A percentile compares a stretch with the other conserved stretches of the same genome.
phyloP scores from a whole-genome alignment of 768 basidiomycete species.

The Mycena pura region DNA sequence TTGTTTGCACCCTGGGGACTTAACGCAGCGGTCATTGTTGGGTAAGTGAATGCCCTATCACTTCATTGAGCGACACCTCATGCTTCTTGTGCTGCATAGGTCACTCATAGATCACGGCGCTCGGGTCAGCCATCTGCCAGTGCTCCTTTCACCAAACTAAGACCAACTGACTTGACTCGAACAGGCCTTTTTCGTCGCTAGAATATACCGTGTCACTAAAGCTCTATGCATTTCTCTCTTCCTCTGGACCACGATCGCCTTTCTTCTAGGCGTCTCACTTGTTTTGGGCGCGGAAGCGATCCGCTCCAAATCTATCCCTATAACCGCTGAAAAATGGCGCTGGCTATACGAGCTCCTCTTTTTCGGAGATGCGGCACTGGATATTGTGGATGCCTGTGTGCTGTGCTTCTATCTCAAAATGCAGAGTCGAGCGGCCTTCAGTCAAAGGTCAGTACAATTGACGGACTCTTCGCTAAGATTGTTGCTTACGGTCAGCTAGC shows the following conservation, averaged over 20 bases:
- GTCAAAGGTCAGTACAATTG: constrained; percentile 13
- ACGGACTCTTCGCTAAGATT: neutral
- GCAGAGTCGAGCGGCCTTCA: constrained; percentile 4
- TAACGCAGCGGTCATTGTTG: neutral
- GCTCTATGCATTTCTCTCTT: constrained; percentile 5
- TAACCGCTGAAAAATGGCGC: neutral
- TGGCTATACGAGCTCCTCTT: constrained; percentile 3
- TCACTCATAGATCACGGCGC: constrained; percentile 15
- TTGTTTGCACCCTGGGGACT: constrained; percentile 8
- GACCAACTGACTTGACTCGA: neutral
- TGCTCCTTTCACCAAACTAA: neutral
- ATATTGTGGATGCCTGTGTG: neutral
- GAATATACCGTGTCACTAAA: constrained; percentile 3
- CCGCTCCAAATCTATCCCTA: neutral
- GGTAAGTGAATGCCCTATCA: neutral
- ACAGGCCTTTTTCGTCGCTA: constrained; percentile 10
- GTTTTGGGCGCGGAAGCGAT: neutral
- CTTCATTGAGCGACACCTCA: neutral
- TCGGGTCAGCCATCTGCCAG: constrained; percentile 3
- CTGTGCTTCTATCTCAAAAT: constrained; percentile 5
- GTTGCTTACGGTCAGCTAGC: neutral
- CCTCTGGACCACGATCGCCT: neutral
- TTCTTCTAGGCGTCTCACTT: constrained; percentile 3
- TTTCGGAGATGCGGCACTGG: constrained; percentile 11
- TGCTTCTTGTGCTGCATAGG: neutral